Evolutionary conservation across 192 early-diverging fungal genomes (phyloP).

Genomic region (Phlyctochytrium planicorne): DNA sequence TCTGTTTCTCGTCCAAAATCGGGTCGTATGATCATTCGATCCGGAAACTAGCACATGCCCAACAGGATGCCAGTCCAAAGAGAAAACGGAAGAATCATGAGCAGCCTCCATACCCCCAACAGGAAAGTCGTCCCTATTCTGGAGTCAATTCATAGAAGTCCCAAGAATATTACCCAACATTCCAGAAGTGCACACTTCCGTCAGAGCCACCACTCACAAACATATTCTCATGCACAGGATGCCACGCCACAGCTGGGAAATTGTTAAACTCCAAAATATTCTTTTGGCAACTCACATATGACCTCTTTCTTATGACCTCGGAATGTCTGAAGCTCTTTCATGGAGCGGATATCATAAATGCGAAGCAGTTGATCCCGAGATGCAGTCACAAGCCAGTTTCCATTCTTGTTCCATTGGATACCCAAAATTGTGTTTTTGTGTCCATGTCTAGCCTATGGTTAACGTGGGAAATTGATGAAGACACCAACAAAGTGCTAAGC

Average conservation of each 20-base stretch:
- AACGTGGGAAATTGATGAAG: neutral
- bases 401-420: conserved; percentile 94
- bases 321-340: conserved; percentile 87
- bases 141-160: conserved; percentile 9
- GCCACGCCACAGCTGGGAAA: conserved; percentile 80
- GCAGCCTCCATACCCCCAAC: conserved; percentile 69
- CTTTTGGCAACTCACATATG: conserved; percentile 53
- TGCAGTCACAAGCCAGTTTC: conserved; percentile 91
- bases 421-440: conserved; percentile 92
- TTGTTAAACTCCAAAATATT: neutral
- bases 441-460: conserved; percentile 60
- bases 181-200: conserved; percentile 83
- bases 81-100: conserved; percentile 89
- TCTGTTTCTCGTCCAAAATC: conserved; percentile 92
- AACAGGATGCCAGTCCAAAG: conserved; percentile 94
- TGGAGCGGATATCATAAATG: conserved; percentile 91
- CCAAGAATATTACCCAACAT: conserved; percentile 62
- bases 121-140: conserved; percentile 40
- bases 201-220: conserved; percentile 92
- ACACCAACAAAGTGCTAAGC: conserved; percentile 75
- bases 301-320: conserved; percentile 87
- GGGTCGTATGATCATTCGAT: conserved; percentile 93
- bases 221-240: conserved; percentile 87
- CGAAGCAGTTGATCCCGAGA: conserved; percentile 89
- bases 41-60: conserved; percentile 93